Base-by-base conservation (phyloP, 805 yeast genomes). In the Kluyveromyces wickerhamii region DNA sequence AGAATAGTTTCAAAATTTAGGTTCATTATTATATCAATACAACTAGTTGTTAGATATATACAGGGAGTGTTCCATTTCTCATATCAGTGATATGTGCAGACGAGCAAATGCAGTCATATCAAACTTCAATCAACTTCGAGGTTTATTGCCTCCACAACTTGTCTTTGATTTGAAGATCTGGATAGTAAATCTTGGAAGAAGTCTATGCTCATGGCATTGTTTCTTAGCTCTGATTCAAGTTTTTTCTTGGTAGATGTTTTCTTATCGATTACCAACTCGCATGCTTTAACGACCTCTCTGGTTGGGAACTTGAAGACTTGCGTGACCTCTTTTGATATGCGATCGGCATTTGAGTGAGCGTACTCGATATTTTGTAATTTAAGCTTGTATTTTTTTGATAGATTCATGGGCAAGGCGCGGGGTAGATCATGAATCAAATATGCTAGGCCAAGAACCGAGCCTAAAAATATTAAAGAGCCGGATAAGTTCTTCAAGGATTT, bases 341-440 rank as follows among this genome's bases (percentile, higher is more conserved):
- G 69, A 31, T 69, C 71, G 1, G 95, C 77, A 53, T 88, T 89
- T 29, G 66, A 48, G 46, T 82, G 92, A 9, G 83, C 77, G 49
- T 87, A 92, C 40, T 88, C 96, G 45, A 77, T 59, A 11, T 71
- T 72, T 27, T 66, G 66, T 21, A 92, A 64, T 48, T 79, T 81
- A 5, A 52, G 52, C 42, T 71, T 72, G 44, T 89, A 72, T 57
- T 82, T 85, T 31, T 69, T 66, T 0, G 92, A 86, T 39, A 86
- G 70, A 38, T 87, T 87, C 44, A 86, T 67, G 13, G 95, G 94
- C 47, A 85, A 75, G 0, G 96, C 95, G 47, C 80, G 74, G 2
- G 96, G 96, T 10, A 94, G 74, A 56, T 92, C 97, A 39, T 69
- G 66, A 13, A 86, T 62, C 38, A 87, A 54, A 48, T 83, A 86